These are phyloP conservation scores for Heliocybe sulcata DNA, from an alignment of 1,284 basidiomycete species.

Conservation along the genomic window DNA sequence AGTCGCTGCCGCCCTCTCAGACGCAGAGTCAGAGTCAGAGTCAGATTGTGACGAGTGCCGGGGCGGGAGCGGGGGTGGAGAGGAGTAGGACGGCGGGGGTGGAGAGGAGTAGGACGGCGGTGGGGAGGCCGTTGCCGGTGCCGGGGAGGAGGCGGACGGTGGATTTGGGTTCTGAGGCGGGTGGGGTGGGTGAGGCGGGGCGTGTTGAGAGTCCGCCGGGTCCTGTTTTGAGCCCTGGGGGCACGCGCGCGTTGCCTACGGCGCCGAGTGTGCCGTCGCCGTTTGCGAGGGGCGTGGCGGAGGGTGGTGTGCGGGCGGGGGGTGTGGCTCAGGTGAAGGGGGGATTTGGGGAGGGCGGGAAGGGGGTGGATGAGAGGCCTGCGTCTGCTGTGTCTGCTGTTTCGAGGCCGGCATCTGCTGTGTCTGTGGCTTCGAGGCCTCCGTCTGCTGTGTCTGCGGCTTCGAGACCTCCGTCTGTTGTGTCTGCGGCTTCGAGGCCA, in stretches of 20 bases:
- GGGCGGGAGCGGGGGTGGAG: not conserved
- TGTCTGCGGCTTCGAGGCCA: too few species aligned
- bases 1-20: not conserved
- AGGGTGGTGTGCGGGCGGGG: too few species aligned
- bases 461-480: not conserved
- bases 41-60: too few species aligned
- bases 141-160: not conserved
- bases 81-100: not conserved
- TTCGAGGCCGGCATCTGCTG: not conserved
- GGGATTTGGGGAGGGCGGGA: too few species aligned
- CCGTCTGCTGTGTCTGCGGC: not conserved
- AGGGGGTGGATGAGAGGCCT: not conserved
- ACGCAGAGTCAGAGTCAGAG: too few species aligned
- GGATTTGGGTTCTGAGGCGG: not conserved
- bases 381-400: not conserved
- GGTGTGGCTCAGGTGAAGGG: too few species aligned
- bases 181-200: too few species aligned
- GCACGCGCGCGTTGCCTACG: not conserved
- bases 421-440: not conserved
- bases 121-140: not conserved
- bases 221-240: too few species aligned
- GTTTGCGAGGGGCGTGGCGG: not conserved
- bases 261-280: not conserved
- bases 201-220: not conserved
- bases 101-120: not conserved